phyloP scores from a whole-genome alignment of 495 filamentous ascomycete genomes.

The Haplographium delicatum region DNA sequence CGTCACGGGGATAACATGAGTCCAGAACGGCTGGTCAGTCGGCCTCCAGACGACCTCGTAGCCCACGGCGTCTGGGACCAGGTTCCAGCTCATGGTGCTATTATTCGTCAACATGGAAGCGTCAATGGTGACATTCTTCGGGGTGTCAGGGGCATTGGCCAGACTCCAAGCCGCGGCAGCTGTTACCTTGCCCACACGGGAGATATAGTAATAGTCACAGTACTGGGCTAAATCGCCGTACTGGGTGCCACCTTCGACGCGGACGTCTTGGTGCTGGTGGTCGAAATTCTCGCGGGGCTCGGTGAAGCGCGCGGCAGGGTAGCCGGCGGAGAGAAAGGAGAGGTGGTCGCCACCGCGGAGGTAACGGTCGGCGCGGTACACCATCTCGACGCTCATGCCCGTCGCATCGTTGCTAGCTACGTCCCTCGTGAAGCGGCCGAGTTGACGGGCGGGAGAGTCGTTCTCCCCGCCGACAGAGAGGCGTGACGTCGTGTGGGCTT shows the following conservation, averaged over 20 bases:
- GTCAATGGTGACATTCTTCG: constrained; percentile 41
- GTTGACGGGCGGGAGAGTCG: constrained; percentile 46
- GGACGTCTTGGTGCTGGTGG: constrained; percentile 50
- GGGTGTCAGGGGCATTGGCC: constrained; percentile 40
- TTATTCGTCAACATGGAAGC: constrained; percentile 37
- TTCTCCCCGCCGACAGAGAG: constrained; percentile 46
- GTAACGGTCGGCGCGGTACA: constrained; percentile 48
- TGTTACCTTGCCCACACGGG: constrained; percentile 45
- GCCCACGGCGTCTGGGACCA: constrained; percentile 18
- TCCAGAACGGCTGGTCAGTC: constrained; percentile 41
- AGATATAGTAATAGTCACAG: constrained; percentile 46
- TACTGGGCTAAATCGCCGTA: constrained; percentile 49
- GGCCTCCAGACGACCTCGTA: constrained; percentile 50
- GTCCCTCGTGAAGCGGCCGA: constrained; percentile 48
- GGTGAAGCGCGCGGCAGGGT: constrained; percentile 46
- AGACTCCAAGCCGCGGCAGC: constrained; percentile 44
- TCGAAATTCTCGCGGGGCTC: constrained; percentile 48
- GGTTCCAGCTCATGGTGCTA: constrained; percentile 40
- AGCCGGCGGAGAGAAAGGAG: constrained; percentile 45
- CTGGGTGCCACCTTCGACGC: constrained; percentile 38
- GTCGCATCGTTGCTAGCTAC: constrained; percentile 40
- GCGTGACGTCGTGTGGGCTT: constrained; percentile 25
- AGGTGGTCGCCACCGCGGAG: constrained; percentile 49
- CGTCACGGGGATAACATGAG: constrained; percentile 36
- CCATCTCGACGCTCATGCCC: constrained; percentile 39